A percentile compares a stretch with the other conserved stretches of the same genome.
phyloP scores from a whole-genome alignment of 306 rosid species.

The Mimosa bimucronata region DNA sequence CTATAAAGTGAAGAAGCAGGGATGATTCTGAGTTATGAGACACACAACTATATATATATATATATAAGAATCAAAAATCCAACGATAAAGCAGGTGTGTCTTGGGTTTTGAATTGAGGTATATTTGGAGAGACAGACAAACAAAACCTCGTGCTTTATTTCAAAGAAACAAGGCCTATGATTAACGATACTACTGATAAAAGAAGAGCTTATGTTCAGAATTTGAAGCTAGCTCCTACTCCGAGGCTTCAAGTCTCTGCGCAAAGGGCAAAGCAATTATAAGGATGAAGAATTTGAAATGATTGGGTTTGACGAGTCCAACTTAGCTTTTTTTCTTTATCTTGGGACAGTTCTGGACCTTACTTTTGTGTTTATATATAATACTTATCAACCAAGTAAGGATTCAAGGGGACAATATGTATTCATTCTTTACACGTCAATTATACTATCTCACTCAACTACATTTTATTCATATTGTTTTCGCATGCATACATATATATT shows the following conservation, averaged over 20 bases:
- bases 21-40: neutral
- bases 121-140: neutral
- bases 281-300: conserved; percentile 55
- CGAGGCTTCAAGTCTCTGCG: conserved; percentile 49
- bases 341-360: neutral
- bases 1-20: neutral
- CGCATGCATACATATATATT: neutral
- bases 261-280: conserved; percentile 46
- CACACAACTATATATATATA: neutral
- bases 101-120: neutral
- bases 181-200: neutral
- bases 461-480: conserved; percentile 26
- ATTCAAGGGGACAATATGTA: neutral
- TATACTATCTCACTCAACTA: conserved; percentile 26
- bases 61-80: neutral
- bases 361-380: neutral
- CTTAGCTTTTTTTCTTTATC: conserved; percentile 39
- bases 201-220: conserved; percentile 28
- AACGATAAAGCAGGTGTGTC: neutral
- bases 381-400: neutral
- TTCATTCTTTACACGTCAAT: neutral
- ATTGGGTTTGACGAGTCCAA: conserved; percentile 85
- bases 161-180: neutral
- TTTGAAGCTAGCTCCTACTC: conserved; percentile 40
- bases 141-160: neutral